Evolutionary conservation across 208 protist genomes (phyloP), one percentile per base, ranked within the genome.

Genomic region (Crithidia thermophila): DNA sequence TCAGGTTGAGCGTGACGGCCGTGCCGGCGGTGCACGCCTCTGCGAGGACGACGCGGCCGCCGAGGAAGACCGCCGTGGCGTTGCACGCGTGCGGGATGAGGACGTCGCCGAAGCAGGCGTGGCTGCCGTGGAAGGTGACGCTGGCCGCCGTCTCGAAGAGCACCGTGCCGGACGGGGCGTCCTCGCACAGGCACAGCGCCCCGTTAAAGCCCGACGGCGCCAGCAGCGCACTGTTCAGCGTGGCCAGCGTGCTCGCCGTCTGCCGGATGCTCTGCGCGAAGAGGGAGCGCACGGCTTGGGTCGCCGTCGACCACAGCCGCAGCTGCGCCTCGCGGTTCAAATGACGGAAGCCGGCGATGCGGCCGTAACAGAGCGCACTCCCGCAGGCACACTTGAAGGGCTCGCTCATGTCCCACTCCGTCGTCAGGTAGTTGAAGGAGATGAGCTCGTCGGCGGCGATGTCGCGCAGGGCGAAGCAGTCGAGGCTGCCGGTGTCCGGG

Each of bases 351-450:
- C 89, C 89, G 45, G 75, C 73, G 45, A 95, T 93, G 45, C 75
- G 62, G 47, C 77, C 70, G 71, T 75, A 77, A 74, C 89, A 95
- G 11, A 55, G 33, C 27, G 56, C 46, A 62, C 52, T 75, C 66
- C 84, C 84, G 65, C 91, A 96, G 13, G 47, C 67, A 45, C 91
- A 96, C 5, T 33, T 56, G 75, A 96, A 96, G 6, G 91, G 86
- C 59, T 67, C 70, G 31, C 83, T 79, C 88, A 96, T 93, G 65
- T 92, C 83, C 86, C 87, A 96, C 84, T 96, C 91, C 45, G 91
- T 91, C 46, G 85, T 85, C 18, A 93, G 77, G 72, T 96, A 96
- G 77, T 96, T 94, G 79, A 93, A 94, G 61, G 82, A 85, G 34
- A 94, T 55, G 42, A 93, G 62, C 33, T 89, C 86, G 16, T 78